Conservation (phyloP, 2,329 filamentous ascomycete genomes). For the Cyanodermella asteris region DNA sequence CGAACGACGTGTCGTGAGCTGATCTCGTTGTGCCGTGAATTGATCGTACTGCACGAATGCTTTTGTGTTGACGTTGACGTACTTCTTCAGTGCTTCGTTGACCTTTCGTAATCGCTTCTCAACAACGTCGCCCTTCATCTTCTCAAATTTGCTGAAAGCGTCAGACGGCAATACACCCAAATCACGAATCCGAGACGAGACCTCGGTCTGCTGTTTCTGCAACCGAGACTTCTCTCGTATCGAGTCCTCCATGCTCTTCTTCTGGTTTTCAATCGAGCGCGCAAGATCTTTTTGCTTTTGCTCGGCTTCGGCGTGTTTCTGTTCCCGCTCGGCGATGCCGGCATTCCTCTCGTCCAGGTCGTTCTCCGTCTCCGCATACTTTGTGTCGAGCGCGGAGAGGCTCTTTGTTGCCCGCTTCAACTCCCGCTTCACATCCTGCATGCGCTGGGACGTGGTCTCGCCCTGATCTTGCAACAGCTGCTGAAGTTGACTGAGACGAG, state of each 20-base stretch:
- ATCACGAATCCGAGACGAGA: constrained; percentile 73
- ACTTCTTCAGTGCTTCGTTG: constrained; percentile 85
- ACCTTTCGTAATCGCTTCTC: constrained; percentile 63
- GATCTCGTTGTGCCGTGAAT: constrained; percentile 81
- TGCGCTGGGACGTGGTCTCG: neutral
- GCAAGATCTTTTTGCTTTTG: constrained; percentile 55
- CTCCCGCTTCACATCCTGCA: constrained; percentile 52
- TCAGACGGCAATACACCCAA: constrained; percentile 85
- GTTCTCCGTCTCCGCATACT: constrained; percentile 51
- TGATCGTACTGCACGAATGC: constrained; percentile 97
- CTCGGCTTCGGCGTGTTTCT: constrained; percentile 40
- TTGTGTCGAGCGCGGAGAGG: constrained; percentile 43
- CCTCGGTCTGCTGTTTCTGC: constrained; percentile 55
- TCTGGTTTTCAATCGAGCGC: constrained; percentile 57
- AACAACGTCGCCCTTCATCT: constrained; percentile 56
- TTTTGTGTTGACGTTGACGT: constrained; percentile 97
- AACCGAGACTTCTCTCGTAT: constrained; percentile 71
- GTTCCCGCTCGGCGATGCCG: constrained; percentile 35
- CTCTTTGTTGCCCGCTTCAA: constrained; percentile 55
- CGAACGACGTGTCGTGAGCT: constrained; percentile 58
- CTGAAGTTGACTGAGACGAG: constrained; percentile 73
- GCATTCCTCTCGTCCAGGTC: constrained; percentile 40
- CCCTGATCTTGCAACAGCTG: no score
- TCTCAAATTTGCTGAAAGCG: constrained; percentile 76
- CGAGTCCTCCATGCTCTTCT: constrained; percentile 79